Conservation (phyloP, 805 yeast species). For the Barnettozyma pratensis region DNA sequence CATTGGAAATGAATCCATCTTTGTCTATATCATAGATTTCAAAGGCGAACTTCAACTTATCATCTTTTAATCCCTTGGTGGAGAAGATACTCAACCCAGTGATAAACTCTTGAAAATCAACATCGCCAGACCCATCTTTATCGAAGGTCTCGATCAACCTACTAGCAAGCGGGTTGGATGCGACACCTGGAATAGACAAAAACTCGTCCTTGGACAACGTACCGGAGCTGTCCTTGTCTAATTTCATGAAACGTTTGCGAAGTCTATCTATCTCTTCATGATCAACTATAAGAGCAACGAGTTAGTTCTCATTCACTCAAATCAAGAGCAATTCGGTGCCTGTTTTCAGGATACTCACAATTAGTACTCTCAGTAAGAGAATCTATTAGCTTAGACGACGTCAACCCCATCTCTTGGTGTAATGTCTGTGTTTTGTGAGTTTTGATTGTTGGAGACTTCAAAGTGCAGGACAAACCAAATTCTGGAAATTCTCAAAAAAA, state of each 20-base stretch:
- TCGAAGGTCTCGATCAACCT: slow-evolving; percentile 94
- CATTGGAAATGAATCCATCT: slow-evolving; percentile 93
- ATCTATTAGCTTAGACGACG: slow-evolving; percentile 58
- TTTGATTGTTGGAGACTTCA: too few species aligned
- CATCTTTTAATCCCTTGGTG: slow-evolving; percentile 73
- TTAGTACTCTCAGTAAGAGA: slow-evolving; percentile 76
- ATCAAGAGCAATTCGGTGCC: neutral
- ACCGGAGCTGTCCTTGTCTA: slow-evolving; percentile 90
- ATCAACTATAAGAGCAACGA: slow-evolving; percentile 44
- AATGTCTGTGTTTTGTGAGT: neutral
- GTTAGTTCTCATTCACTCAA: neutral
- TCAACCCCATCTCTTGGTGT: slow-evolving; percentile 40
- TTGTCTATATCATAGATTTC: slow-evolving; percentile 92
- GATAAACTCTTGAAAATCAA: slow-evolving; percentile 94
- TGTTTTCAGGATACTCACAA: slow-evolving; percentile 35
- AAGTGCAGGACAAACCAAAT: neutral
- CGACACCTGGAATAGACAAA: slow-evolving; percentile 86
- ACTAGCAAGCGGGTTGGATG: slow-evolving; percentile 82
- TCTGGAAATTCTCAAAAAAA: neutral
- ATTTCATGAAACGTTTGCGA: slow-evolving; percentile 88
- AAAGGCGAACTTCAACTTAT: slow-evolving; percentile 84
- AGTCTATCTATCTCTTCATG: slow-evolving; percentile 88
- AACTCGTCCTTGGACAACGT: slow-evolving; percentile 89
- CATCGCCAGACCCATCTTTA: slow-evolving; percentile 85
- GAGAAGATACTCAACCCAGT: slow-evolving; percentile 83